These are phyloP conservation scores for Irpex sp. DNA, from an alignment of 1,284 basidiomycete species.

Conservation along the genomic window DNA sequence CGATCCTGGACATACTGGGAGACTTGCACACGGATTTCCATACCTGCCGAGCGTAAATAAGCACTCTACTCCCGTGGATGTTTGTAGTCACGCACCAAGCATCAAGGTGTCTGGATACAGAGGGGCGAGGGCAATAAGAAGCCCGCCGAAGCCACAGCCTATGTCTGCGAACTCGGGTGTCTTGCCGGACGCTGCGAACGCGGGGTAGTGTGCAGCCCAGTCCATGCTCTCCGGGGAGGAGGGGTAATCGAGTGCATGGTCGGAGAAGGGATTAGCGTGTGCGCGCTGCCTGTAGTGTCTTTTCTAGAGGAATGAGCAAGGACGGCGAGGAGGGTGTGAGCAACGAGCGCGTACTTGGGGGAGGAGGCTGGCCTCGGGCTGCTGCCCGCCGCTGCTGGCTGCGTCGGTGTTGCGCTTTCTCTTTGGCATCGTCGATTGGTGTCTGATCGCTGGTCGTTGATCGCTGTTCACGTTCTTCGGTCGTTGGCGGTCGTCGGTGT, in stretches of 20 bases:
- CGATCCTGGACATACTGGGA: constrained; percentile 96
- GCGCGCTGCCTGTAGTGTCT: constrained; percentile 95
- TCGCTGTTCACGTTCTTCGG: not conserved
- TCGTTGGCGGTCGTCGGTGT: not conserved
- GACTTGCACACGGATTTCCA: constrained; percentile 97
- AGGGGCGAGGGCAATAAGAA: constrained; percentile 88
- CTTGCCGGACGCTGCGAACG: constrained; percentile 54
- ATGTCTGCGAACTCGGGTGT: constrained; percentile 94
- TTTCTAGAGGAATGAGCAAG: constrained; percentile 56
- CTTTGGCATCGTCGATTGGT: constrained; percentile 38
- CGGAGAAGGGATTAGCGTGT: constrained; percentile 97
- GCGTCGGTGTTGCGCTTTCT: constrained; percentile 35
- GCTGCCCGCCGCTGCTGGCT: constrained; percentile 5
- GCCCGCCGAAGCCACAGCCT: constrained; percentile 97
- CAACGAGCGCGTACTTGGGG: constrained; percentile 27
- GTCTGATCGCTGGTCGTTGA: not conserved
- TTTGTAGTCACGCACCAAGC: constrained; percentile 69
- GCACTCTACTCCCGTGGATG: not conserved
- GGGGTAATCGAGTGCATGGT: constrained; percentile 92
- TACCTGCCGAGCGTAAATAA: constrained; percentile 47
- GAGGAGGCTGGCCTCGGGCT: constrained; percentile 24
- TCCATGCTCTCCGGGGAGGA: constrained; percentile 76
- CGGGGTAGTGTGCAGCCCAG: constrained; percentile 86
- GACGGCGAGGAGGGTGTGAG: constrained; percentile 5
- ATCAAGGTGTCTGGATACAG: constrained; percentile 91